Evolutionary conservation across 148 eudicot genomes (phyloP).

Genomic region (Diospyros lotus): DNA sequence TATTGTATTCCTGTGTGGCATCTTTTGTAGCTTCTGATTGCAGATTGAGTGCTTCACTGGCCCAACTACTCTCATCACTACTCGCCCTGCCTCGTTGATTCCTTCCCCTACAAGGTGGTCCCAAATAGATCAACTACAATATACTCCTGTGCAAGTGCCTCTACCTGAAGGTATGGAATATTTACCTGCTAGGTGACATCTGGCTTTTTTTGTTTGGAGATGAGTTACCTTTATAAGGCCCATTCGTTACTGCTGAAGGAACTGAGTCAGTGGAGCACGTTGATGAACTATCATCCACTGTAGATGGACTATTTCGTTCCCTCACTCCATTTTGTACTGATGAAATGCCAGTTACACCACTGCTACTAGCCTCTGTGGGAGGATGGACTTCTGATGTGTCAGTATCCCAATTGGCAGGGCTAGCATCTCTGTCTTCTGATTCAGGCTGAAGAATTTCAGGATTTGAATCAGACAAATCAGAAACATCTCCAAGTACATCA

Average conservation of each 20-base stretch:
- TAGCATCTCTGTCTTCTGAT: slow-evolving; percentile 64
- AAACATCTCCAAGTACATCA: slow-evolving; percentile 54
- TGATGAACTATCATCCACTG: slow-evolving; percentile 75
- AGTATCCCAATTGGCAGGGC: slow-evolving; percentile 68
- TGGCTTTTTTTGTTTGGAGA: slow-evolving; percentile 35
- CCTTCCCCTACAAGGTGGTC: slow-evolving; percentile 41
- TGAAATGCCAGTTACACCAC: slow-evolving; percentile 39
- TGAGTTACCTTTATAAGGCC: slow-evolving; percentile 39
- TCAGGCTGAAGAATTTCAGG: slow-evolving; percentile 51
- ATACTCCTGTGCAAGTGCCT: background rate
- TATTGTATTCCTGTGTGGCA: slow-evolving; percentile 24
- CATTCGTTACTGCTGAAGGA: slow-evolving; percentile 48
- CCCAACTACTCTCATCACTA: slow-evolving; percentile 34
- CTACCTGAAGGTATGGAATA: background rate
- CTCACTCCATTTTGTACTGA: slow-evolving; percentile 47
- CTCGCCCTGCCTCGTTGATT: slow-evolving; percentile 45
- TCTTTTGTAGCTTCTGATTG: slow-evolving; percentile 33
- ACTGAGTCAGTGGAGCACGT: slow-evolving; percentile 73
- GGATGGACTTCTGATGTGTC: slow-evolving; percentile 61
- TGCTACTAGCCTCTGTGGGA: slow-evolving; percentile 46
- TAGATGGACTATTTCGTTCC: slow-evolving; percentile 40
- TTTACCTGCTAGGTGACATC: slow-evolving; percentile 57
- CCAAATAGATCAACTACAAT: background rate
- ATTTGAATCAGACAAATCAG: slow-evolving; percentile 65
- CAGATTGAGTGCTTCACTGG: slow-evolving; percentile 35